phyloP scores from a whole-genome alignment of 306 rosid genomes.

The Cucumis cinereus region DNA sequence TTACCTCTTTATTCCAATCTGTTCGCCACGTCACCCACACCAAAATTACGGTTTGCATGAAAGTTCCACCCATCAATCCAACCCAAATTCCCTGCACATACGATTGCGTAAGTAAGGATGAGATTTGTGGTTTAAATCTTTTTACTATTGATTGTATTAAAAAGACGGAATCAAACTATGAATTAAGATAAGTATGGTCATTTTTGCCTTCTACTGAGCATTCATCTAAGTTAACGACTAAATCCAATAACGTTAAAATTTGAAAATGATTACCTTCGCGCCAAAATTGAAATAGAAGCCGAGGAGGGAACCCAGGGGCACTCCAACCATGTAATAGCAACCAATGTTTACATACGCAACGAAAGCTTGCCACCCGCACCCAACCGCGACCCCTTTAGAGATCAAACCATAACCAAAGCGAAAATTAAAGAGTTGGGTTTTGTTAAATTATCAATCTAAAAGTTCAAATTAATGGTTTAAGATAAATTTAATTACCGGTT shows the following conservation, averaged over 20 bases:
- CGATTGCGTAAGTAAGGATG: no score
- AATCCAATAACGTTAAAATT: no score
- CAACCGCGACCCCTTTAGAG: slow-evolving; percentile 58
- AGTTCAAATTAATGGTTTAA: no score
- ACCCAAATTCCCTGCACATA: slow-evolving; percentile 83
- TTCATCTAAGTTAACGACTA: no score
- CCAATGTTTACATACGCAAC: slow-evolving; percentile 69
- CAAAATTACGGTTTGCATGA: slow-evolving; percentile 49
- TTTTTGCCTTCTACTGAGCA: no score
- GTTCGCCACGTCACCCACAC: slow-evolving; percentile 52
- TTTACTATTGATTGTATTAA: no score
- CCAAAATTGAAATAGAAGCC: slow-evolving; percentile 59
- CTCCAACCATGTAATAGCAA: slow-evolving; percentile 45
- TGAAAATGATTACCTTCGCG: slow-evolving; percentile 27
- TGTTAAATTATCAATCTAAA: no score
- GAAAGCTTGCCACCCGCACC: slow-evolving; percentile 74
- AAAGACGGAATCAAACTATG: no score
- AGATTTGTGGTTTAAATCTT: no score
- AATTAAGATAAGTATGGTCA: no score
- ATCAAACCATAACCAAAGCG: neutral
- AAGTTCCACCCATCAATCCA: slow-evolving; percentile 73
- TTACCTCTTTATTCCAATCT: slow-evolving; percentile 62
- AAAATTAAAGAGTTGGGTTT: neutral
- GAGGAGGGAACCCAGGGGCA: slow-evolving; percentile 49
- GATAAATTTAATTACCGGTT: slow-evolving; percentile 23